Conservation (phyloP, 2,329 filamentous ascomycete species). For the Aspergillus aculeatus region DNA sequence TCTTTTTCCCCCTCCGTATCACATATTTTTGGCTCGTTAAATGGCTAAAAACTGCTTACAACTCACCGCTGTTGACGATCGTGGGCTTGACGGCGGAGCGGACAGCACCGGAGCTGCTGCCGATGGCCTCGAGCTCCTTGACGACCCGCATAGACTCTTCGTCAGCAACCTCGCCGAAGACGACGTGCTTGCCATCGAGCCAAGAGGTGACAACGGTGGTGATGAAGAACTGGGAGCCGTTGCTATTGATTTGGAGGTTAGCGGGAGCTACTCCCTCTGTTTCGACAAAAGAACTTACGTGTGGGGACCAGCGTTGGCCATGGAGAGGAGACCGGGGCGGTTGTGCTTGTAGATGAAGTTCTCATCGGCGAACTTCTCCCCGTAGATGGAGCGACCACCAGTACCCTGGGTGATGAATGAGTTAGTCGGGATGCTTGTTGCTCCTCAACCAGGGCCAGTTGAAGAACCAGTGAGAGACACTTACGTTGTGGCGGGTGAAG, state of each 20-base stretch:
- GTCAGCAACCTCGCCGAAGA: constrained; percentile 65
- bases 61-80: constrained; percentile 53
- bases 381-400: constrained; percentile 91
- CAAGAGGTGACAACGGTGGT: constrained; percentile 66
- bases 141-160: constrained; percentile 54
- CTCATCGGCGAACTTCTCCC: constrained; percentile 91
- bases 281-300: constrained; percentile 55
- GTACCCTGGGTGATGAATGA: constrained; percentile 62
- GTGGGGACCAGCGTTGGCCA: constrained; percentile 95
- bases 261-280: background rate
- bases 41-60: constrained; percentile 33
- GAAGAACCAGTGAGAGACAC: constrained; percentile 34
- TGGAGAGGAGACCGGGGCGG: constrained; percentile 77
- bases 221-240: constrained; percentile 73
- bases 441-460: background rate
- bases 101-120: constrained; percentile 52
- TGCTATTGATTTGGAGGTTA: constrained; percentile 39
- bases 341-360: constrained; percentile 79
- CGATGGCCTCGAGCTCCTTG: constrained; percentile 59
- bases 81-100: constrained; percentile 56
- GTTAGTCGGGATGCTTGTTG: constrained; percentile 14
- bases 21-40: background rate
- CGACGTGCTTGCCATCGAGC: constrained; percentile 69
- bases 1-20: background rate
- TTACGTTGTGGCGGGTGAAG: constrained; percentile 88